Conservation (phyloP, 116 monocot species). For the Posidonia oceanica region DNA sequence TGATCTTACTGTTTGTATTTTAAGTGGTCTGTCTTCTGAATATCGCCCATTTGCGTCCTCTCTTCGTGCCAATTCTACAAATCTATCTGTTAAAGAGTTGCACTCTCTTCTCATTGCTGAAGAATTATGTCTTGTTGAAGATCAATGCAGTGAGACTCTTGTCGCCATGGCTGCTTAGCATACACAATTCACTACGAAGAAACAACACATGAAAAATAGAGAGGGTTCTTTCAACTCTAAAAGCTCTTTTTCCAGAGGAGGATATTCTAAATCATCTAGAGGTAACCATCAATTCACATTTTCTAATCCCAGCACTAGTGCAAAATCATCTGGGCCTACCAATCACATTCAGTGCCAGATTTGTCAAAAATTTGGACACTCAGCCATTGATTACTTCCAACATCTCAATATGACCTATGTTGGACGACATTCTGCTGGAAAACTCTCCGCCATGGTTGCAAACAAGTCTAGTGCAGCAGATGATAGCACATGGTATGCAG, state of each 20-base stretch:
- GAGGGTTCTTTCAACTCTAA: neutral
- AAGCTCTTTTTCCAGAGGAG: too few species aligned
- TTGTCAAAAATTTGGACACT: neutral
- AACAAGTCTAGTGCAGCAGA: neutral
- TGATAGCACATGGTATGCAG: neutral
- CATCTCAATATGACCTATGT: neutral
- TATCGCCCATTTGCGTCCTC: neutral
- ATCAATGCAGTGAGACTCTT: neutral
- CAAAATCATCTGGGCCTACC: neutral
- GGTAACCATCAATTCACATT: neutral
- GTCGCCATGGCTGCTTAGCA: neutral
- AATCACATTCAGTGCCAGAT: neutral
- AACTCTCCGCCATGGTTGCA: neutral
- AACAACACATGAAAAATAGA: neutral
- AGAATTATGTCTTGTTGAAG: neutral
- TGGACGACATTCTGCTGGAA: neutral
- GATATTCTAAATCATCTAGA: too few species aligned
- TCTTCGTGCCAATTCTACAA: neutral
- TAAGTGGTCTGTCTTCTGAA: neutral
- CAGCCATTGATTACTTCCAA: neutral
- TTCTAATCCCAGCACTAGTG: neutral
- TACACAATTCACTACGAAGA: neutral
- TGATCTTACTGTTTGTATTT: neutral
- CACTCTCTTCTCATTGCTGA: too few species aligned
- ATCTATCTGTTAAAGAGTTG: neutral